A percentile compares a stretch with the other conserved stretches of the same genome.
Conservation (phyloP, 2,329 filamentous ascomycete species). For the Leptographium wingfieldii region DNA sequence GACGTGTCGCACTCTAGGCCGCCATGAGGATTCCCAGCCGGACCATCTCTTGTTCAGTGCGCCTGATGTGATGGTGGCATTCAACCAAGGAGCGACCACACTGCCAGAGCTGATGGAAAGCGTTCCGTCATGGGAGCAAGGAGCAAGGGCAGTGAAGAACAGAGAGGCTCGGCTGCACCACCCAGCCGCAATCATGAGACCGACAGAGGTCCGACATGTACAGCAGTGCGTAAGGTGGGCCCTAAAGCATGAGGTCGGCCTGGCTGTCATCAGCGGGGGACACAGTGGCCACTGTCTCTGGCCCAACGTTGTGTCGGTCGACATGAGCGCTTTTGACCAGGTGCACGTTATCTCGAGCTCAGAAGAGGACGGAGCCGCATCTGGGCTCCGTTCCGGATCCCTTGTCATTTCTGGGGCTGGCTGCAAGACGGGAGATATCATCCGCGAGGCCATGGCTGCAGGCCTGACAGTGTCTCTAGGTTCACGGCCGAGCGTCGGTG, state of each 20-base stretch:
- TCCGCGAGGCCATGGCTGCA: slow-evolving; percentile 29
- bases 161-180: slow-evolving; percentile 30
- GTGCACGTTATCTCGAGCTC: slow-evolving; percentile 27
- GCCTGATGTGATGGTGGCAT: slow-evolving; percentile 37
- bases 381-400: slow-evolving; percentile 4
- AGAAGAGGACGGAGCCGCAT: background rate
- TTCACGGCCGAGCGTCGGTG: slow-evolving; percentile 48
- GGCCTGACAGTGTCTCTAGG: slow-evolving; percentile 47
- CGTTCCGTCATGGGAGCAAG: slow-evolving; percentile 22
- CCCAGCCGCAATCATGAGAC: slow-evolving; percentile 32
- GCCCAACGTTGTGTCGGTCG: slow-evolving; percentile 39
- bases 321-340: slow-evolving; percentile 44
- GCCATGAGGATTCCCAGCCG: slow-evolving; percentile 16
- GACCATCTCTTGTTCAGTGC: slow-evolving; percentile 31
- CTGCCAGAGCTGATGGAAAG: slow-evolving; percentile 28
- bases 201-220: slow-evolving; percentile 33
- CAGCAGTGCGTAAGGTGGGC: slow-evolving; percentile 46
- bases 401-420: slow-evolving; percentile 41
- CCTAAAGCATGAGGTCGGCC: slow-evolving; percentile 26
- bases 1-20: slow-evolving; percentile 35
- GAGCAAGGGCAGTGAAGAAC: slow-evolving; percentile 32
- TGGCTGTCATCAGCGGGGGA: slow-evolving; percentile 43
- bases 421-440: slow-evolving; percentile 42
- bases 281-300: slow-evolving; percentile 47
- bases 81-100: slow-evolving; percentile 31